A percentile compares a stretch with the other conserved stretches of the same genome.
Conservation (phyloP, 768 basidiomycete species). For the Clitopilus hobsonii region DNA sequence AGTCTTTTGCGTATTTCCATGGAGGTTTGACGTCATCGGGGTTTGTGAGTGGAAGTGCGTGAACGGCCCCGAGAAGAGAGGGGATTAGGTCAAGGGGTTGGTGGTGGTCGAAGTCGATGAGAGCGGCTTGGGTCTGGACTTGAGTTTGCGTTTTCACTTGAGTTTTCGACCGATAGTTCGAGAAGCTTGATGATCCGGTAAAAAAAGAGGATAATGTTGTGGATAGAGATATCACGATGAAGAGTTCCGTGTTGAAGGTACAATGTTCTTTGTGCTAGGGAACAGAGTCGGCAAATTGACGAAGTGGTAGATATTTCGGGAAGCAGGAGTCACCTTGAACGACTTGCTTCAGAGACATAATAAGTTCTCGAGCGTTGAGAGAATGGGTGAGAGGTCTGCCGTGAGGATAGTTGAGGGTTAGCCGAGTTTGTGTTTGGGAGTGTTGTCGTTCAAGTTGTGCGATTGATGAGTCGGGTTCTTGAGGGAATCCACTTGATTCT, state of each 20-base stretch:
- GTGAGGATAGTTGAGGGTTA: background rate
- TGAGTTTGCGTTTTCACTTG: too few species aligned
- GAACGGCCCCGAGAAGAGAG: too few species aligned
- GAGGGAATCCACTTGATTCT: too few species aligned
- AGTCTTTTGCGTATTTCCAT: too few species aligned
- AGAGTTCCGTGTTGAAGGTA: background rate
- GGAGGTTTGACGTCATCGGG: background rate
- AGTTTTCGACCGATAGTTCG: too few species aligned
- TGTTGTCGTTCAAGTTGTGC: background rate
- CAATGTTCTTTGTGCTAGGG: background rate
- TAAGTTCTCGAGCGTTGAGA: background rate
- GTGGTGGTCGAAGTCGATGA: constrained; percentile 3
- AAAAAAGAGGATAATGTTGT: constrained; percentile 4
- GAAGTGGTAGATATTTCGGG: background rate
- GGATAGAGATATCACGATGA: constrained; percentile 1
- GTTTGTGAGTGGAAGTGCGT: background rate
- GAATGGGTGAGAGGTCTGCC: background rate
- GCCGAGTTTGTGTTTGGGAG: background rate
- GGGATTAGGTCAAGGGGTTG: too few species aligned
- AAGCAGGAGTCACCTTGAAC: background rate
- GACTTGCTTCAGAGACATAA: background rate
- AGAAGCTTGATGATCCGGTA: background rate
- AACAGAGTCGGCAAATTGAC: background rate
- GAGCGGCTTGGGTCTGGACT: background rate
- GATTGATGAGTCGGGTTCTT: too few species aligned